phyloP scores from a whole-genome alignment of 352 stramenopile species.

The Phytophthora citrophthora region DNA sequence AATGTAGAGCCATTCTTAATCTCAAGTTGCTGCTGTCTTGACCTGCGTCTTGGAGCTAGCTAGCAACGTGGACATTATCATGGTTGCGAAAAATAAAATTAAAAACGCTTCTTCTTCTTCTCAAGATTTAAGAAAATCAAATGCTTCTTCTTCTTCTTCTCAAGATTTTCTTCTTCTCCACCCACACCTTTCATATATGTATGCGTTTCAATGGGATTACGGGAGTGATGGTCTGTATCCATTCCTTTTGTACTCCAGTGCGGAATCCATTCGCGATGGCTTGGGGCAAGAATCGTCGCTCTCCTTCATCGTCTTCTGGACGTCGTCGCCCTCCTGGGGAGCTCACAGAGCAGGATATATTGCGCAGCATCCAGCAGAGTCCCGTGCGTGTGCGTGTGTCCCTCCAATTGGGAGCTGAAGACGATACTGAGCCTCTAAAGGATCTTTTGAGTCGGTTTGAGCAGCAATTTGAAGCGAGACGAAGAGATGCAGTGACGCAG shows the following conservation, averaged over 20 bases:
- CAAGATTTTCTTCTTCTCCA: no score
- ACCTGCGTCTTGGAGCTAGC: no score
- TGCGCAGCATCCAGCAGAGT: slow-evolving; percentile 34
- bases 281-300: slow-evolving; percentile 23
- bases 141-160: no score
- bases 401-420: slow-evolving; percentile 21
- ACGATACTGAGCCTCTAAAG: slow-evolving; percentile 2
- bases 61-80: no score
- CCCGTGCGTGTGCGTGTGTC: slow-evolving; percentile 30
- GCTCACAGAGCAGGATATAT: slow-evolving; percentile 31
- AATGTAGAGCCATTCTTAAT: no score
- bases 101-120: no score
- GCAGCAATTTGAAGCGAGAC: slow-evolving; percentile 9
- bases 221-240: slow-evolving; percentile 20
- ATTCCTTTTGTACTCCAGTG: slow-evolving; percentile 8
- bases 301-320: slow-evolving; percentile 8
- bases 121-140: no score
- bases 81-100: no score
- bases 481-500: not conserved
- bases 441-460: slow-evolving; percentile 15
- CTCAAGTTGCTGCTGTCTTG: no score
- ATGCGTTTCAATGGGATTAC: no score
- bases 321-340: slow-evolving; percentile 20
- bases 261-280: slow-evolving; percentile 22
- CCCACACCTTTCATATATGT: no score